These are phyloP conservation scores for Fusarium tupiense DNA, from an alignment of 2,329 filamentous ascomycete genomes.

Conservation along the genomic window DNA sequence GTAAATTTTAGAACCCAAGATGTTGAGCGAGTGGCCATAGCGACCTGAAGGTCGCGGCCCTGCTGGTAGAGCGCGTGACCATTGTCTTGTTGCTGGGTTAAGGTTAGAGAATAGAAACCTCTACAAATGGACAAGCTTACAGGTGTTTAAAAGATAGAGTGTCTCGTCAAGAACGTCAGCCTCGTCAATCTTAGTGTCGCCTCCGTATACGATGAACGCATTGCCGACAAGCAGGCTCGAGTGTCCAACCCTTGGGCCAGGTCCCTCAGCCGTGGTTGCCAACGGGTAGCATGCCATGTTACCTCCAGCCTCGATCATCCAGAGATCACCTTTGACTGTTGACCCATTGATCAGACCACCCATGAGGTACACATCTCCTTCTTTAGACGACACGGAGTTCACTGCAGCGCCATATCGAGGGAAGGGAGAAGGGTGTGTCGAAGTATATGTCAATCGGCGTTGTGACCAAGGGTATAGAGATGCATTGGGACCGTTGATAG, in stretches of 20 bases:
- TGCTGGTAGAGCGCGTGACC: slow-evolving; percentile 91
- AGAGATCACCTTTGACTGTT: slow-evolving; percentile 95
- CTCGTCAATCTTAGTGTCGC: slow-evolving; percentile 97
- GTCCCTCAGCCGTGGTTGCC: slow-evolving; percentile 90
- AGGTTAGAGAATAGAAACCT: slow-evolving; percentile 28
- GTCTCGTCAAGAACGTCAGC: slow-evolving; percentile 93
- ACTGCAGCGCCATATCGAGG: slow-evolving; percentile 97
- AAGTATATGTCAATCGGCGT: slow-evolving; percentile 84
- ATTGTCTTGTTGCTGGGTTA: slow-evolving; percentile 87
- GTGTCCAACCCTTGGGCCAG: slow-evolving; percentile 93
- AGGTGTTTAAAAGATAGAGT: slow-evolving; percentile 95
- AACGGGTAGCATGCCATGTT: slow-evolving; percentile 92
- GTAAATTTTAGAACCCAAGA: slow-evolving; percentile 95
- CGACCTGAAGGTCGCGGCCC: slow-evolving; percentile 87
- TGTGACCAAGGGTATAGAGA: slow-evolving; percentile 97
- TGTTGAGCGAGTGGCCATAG: slow-evolving; percentile 96
- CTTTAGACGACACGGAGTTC: slow-evolving; percentile 91
- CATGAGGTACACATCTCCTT: slow-evolving; percentile 98
- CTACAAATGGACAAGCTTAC: slow-evolving; percentile 64
- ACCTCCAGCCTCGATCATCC: slow-evolving; percentile 94
- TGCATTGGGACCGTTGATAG: slow-evolving; percentile 68
- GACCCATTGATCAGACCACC: slow-evolving; percentile 94
- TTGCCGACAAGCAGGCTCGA: slow-evolving; percentile 95
- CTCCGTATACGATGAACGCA: slow-evolving; percentile 98
- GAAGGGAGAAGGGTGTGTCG: slow-evolving; percentile 85